phyloP scores from a whole-genome alignment of 306 rosid genomes.

The Quercus glauca region DNA sequence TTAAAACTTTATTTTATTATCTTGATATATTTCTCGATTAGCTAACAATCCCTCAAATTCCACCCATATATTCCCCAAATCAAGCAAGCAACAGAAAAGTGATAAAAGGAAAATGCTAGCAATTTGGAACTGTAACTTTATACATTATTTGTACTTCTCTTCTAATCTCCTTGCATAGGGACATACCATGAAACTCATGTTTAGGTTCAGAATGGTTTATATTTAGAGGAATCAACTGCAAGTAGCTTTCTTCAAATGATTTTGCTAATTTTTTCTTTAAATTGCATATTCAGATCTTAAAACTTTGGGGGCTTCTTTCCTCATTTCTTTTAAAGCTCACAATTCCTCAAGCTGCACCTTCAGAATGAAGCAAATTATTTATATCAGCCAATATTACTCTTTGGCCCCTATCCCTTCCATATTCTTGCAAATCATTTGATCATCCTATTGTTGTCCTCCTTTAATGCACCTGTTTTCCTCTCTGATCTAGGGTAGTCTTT shows the following conservation, averaged over 20 bases:
- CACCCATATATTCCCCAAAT: neutral
- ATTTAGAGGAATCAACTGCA: neutral
- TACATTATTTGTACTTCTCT: neutral
- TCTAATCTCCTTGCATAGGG: neutral
- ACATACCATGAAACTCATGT: neutral
- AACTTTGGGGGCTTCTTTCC: constrained; percentile 65
- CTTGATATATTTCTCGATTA: no score
- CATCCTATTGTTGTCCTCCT: no score
- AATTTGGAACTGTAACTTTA: neutral
- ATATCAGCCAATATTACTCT: constrained; percentile 56
- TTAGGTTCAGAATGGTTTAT: neutral
- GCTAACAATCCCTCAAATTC: no score
- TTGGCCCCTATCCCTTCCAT: no score
- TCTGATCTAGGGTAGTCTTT: no score
- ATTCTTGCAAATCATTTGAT: no score
- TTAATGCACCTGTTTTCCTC: no score
- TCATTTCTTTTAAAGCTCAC: no score
- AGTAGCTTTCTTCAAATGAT: constrained; percentile 8
- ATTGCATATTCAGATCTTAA: constrained; percentile 52
- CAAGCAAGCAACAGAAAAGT: neutral
- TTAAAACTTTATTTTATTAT: no score
- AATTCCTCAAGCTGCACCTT: no score
- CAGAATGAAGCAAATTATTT: no score
- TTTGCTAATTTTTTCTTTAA: constrained; percentile 24
- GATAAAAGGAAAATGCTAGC: neutral